Conservation (phyloP, 2,329 filamentous ascomycete genomes). For the Microdochium trichocladiopsis region DNA sequence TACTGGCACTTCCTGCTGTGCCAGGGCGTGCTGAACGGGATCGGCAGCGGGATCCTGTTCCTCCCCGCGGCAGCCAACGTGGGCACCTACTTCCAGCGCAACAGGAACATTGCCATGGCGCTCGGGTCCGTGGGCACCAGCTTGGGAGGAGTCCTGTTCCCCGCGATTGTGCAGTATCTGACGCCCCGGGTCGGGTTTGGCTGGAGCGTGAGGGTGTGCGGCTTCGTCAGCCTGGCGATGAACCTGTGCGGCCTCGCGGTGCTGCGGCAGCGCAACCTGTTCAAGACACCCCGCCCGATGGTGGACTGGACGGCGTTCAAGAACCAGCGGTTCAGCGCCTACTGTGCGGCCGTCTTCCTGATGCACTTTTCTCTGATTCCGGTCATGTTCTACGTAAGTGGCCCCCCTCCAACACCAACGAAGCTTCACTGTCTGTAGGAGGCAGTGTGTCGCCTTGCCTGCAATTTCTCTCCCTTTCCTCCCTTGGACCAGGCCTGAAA, state of each 20-base stretch:
- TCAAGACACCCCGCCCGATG: not conserved
- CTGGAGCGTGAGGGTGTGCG: conserved; percentile 39
- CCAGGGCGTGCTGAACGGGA: conserved; percentile 13
- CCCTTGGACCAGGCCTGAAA: too few relatives aligned
- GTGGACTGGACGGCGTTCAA: not conserved
- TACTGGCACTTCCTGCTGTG: conserved; percentile 25
- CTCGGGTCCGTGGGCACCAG: conserved; percentile 11
- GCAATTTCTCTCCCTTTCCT: too few relatives aligned
- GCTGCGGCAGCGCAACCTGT: not conserved
- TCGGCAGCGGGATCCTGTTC: conserved; percentile 14
- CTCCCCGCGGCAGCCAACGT: conserved; percentile 13
- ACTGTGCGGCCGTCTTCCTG: not conserved
- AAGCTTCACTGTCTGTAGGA: not conserved
- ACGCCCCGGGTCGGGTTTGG: conserved; percentile 37
- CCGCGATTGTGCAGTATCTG: conserved; percentile 31
- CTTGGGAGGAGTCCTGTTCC: conserved; percentile 30
- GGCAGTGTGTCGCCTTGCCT: too few relatives aligned
- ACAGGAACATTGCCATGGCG: conserved; percentile 14
- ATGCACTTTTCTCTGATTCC: not conserved
- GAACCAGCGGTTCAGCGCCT: not conserved
- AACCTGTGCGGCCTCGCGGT: not conserved
- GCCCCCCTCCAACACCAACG: not conserved
- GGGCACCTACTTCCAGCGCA: conserved; percentile 20
- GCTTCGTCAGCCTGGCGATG: conserved; percentile 25
- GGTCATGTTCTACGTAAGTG: not conserved